These are phyloP conservation scores for Suhomyces canberraensis DNA, from an alignment of 805 yeast species.

Conservation along the genomic window DNA sequence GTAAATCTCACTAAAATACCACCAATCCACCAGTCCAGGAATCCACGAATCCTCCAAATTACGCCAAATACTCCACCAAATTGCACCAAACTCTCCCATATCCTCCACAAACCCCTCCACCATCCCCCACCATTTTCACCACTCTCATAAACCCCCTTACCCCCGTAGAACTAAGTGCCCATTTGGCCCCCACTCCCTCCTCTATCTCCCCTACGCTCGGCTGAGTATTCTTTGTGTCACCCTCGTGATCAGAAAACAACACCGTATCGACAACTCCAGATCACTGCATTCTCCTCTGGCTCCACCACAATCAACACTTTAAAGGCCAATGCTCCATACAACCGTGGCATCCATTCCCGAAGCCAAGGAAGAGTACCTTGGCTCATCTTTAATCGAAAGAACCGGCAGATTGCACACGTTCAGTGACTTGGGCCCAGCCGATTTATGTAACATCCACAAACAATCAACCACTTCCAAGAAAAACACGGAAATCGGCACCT, in stretches of 20 bases:
- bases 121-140: too few relatives aligned
- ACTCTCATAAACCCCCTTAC: too few relatives aligned
- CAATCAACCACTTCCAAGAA: slow-evolving; percentile 40
- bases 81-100: too few relatives aligned
- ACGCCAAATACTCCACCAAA: too few relatives aligned
- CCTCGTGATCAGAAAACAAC: background rate
- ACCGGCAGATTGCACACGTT: slow-evolving; percentile 56
- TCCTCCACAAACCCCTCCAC: too few relatives aligned
- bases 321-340: slow-evolving; percentile 34
- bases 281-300: background rate
- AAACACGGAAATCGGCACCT: slow-evolving; percentile 59
- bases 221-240: slow-evolving; percentile 1
- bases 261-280: background rate
- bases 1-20: too few relatives aligned
- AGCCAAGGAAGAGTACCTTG: slow-evolving; percentile 53
- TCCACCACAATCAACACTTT: slow-evolving; percentile 1
- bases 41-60: too few relatives aligned
- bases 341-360: slow-evolving; percentile 66
- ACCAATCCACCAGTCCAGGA: too few relatives aligned
- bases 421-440: slow-evolving; percentile 72
- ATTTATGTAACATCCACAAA: slow-evolving; percentile 51
- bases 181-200: too few relatives aligned
- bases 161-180: too few relatives aligned
- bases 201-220: background rate
- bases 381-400: slow-evolving; percentile 62